Evolutionary conservation across 441 rosid species (phyloP).

Genomic region (Cnidoscolus chayamansa): DNA sequence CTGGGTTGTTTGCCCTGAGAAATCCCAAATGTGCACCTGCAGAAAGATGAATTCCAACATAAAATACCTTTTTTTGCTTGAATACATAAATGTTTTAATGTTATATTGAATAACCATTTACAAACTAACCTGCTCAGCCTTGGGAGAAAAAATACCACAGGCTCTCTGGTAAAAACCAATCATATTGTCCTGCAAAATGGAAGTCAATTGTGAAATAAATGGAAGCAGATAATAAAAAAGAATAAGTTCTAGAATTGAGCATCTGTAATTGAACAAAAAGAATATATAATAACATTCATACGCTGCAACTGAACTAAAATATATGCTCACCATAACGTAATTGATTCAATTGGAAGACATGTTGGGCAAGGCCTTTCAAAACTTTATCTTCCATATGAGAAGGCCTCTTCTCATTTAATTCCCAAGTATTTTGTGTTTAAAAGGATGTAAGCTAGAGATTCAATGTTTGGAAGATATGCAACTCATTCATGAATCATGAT

Average conservation of each 20-base stretch:
- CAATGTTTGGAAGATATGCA: not conserved
- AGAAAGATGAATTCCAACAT: slow-evolving; percentile 19
- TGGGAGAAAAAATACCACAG: slow-evolving; percentile 40
- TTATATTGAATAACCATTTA: slow-evolving; percentile 7
- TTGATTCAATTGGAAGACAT: not conserved
- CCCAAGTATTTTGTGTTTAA: not conserved
- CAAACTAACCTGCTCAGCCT: slow-evolving; percentile 42
- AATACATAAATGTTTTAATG: slow-evolving; percentile 7
- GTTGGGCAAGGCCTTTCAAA: not conserved
- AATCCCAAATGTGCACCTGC: slow-evolving; percentile 68
- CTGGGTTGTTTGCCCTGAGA: slow-evolving; percentile 56
- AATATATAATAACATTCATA: not conserved
- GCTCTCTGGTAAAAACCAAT: slow-evolving; percentile 44
- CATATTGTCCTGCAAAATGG: slow-evolving; percentile 50
- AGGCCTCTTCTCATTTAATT: not conserved
- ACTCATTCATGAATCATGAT: slow-evolving; percentile 8
- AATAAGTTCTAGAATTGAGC: not conserved
- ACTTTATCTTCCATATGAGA: not conserved
- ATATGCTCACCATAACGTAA: not conserved
- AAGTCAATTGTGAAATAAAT: slow-evolving; percentile 19
- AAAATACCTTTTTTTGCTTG: not conserved
- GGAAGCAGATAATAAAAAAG: slow-evolving; percentile 3
- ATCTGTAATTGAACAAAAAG: not conserved
- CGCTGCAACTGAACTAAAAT: not conserved
- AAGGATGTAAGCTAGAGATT: slow-evolving; percentile 4